Evolutionary conservation across 768 basidiomycete genomes (phyloP).

Genomic region (Naganishia onofrii): DNA sequence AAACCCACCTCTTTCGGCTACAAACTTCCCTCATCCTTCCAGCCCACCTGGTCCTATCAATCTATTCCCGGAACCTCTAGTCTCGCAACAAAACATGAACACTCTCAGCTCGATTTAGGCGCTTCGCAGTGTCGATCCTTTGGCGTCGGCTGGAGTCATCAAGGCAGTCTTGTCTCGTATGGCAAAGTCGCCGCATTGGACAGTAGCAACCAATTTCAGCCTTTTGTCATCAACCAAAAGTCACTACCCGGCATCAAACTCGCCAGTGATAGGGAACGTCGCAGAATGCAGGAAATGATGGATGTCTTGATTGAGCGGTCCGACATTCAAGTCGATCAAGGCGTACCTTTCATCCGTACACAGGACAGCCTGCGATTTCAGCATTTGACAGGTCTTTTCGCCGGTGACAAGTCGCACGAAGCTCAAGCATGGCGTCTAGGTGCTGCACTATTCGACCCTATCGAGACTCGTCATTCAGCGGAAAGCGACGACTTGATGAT

Average conservation of each 20-base stretch:
- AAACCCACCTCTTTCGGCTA: conserved; percentile 27
- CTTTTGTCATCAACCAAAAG: not conserved
- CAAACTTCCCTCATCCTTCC: conserved; percentile 26
- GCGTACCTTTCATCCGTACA: conserved; percentile 22
- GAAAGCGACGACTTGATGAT: conserved; percentile 55
- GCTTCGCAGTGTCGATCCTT: conserved; percentile 15
- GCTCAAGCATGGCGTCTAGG: conserved; percentile 85
- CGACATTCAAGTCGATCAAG: not conserved
- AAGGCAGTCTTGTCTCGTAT: conserved; percentile 21
- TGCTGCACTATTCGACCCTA: conserved; percentile 80
- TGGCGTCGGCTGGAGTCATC: conserved; percentile 21
- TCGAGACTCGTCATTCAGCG: conserved; percentile 61
- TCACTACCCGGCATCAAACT: not conserved
- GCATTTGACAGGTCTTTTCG: conserved; percentile 70
- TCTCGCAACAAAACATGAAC: conserved; percentile 15
- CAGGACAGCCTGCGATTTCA: conserved; percentile 64
- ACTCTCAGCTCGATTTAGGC: not conserved
- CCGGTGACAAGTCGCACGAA: conserved; percentile 69
- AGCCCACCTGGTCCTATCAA: conserved; percentile 21
- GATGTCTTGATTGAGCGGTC: conserved; percentile 28
- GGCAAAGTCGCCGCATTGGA: conserved; percentile 15
- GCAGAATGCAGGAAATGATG: conserved; percentile 16
- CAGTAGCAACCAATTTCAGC: not conserved
- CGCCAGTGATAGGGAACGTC: not conserved
- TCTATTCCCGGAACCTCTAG: conserved; percentile 17